Base-by-base conservation (phyloP, 805 yeast species). In the Candida ortonii region DNA sequence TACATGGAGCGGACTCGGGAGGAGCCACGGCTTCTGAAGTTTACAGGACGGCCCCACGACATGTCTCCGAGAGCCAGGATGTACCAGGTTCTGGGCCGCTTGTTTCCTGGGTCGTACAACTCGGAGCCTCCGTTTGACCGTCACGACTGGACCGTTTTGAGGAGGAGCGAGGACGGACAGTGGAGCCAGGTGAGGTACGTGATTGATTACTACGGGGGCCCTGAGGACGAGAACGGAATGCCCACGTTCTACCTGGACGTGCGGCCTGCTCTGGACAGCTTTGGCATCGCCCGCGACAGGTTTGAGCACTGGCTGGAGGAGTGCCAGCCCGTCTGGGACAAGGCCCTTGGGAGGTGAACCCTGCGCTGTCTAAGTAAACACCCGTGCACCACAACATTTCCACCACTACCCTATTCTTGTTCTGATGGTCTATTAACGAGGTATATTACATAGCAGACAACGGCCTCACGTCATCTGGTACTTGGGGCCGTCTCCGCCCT, bases 401-500 rank as follows among this genome's bases (percentile, higher is more conserved):
- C n/a, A n/a, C n/a, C n/a, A n/a, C n/a, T n/a, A n/a, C n/a, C n/a
- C n/a, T n/a, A n/a, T n/a, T n/a, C n/a, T n/a, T n/a, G n/a, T n/a
- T n/a, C n/a, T 15, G 33, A 24, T 24, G n/a, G 13, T 24, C 22
- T 29, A 24, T 23, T 25, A 29, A 10, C 7, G 7, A 5, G 13
- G 6, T 8, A 17, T 20, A n/a, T n/a, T n/a, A n/a, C n/a, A n/a
- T n/a, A n/a, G n/a, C n/a, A n/a, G n/a, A n/a, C n/a, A n/a, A n/a
- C n/a, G n/a, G 15, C 7, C 21, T 40, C 34, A 60, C 6, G 95
- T 81, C 80, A 86, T 76, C 59, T 81, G 80, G 59, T 93, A 93
- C 61, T 93, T 93, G 38, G 98, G 98, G 10, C 98, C 98, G 59
- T 84, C 98, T 19, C 97, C 97, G 42, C 98, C 97, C 67, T 93